Percentiles rank a stretch among this genome's conserved stretches.
Conservation (phyloP, 169 alveolate genomes). For the Condylostoma magnum region DNA sequence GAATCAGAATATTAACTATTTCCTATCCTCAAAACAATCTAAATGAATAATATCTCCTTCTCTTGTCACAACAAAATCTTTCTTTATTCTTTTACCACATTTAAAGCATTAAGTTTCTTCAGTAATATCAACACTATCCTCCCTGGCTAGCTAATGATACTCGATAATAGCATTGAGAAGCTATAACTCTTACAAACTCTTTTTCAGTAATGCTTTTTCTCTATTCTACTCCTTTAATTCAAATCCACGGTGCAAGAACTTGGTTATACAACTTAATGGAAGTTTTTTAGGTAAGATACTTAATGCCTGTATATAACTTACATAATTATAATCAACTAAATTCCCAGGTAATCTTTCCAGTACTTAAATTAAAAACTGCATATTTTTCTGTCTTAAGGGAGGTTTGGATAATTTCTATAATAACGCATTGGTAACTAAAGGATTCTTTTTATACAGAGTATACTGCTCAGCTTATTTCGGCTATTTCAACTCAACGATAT, state of each 20-base stretch:
- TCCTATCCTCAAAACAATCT: no score
- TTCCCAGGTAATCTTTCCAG: no score
- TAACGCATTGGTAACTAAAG: constrained; percentile 8
- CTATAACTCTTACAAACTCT: neutral
- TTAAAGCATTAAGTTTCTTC: constrained; percentile 8
- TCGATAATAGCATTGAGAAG: neutral
- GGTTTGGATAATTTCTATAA: constrained; percentile 11
- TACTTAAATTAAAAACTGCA: neutral
- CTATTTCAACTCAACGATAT: neutral
- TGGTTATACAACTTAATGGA: neutral
- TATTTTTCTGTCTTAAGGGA: neutral
- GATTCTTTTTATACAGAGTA: neutral
- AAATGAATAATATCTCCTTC: constrained; percentile 2
- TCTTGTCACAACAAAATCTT: constrained; percentile 1
- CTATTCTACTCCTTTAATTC: neutral
- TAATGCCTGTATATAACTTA: constrained; percentile 8
- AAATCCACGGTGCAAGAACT: constrained; percentile 14
- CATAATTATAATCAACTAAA: neutral
- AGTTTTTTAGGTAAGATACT: neutral
- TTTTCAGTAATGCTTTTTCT: neutral
- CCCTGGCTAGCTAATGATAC: neutral
- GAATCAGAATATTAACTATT: no score
- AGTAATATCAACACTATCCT: constrained; percentile 7
- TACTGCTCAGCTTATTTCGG: neutral
- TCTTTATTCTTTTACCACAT: constrained; percentile 6